Conservation (phyloP, 805 yeast genomes). For the Isabelozyma rhagii region DNA sequence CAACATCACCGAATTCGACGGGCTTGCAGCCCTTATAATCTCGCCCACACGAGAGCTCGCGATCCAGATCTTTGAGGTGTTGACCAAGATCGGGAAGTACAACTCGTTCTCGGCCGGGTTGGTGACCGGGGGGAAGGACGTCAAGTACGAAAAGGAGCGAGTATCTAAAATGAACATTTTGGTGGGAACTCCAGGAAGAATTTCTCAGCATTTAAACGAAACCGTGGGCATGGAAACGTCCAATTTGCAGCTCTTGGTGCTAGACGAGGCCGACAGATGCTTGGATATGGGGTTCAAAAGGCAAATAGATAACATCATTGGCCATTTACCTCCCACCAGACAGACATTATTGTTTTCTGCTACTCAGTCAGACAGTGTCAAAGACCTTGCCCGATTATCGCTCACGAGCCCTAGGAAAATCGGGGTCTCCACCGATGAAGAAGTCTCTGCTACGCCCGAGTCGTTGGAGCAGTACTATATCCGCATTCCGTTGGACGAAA, state of each 20-base stretch:
- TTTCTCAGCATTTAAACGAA: slow-evolving; percentile 88
- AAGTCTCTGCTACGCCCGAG: slow-evolving; percentile 74
- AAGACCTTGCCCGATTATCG: slow-evolving; percentile 79
- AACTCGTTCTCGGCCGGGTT: slow-evolving; percentile 82
- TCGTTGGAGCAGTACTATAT: slow-evolving; percentile 81
- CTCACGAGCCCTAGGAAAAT: slow-evolving; percentile 55
- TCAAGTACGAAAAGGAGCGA: slow-evolving; percentile 76
- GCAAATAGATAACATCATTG: slow-evolving; percentile 75
- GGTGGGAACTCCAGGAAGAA: slow-evolving; percentile 89
- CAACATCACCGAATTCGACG: slow-evolving; percentile 79
- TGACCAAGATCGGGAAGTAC: slow-evolving; percentile 74
- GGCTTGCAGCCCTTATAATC: slow-evolving; percentile 84
- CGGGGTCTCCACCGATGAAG: slow-evolving; percentile 39
- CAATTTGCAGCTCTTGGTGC: slow-evolving; percentile 72
- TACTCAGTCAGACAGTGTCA: slow-evolving; percentile 80
- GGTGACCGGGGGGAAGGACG: slow-evolving; percentile 92
- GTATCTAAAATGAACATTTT: slow-evolving; percentile 75
- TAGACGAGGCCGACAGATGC: slow-evolving; percentile 92
- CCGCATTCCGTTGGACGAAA: slow-evolving; percentile 68
- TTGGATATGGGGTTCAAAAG: slow-evolving; percentile 90
- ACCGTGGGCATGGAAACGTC: slow-evolving; percentile 74
- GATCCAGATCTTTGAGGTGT: slow-evolving; percentile 84
- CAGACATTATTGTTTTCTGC: slow-evolving; percentile 87
- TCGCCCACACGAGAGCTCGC: slow-evolving; percentile 93
- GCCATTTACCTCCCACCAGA: slow-evolving; percentile 73